phyloP scores from a whole-genome alignment of 805 yeast genomes.

The Metschnikowia baotianmanensis region DNA sequence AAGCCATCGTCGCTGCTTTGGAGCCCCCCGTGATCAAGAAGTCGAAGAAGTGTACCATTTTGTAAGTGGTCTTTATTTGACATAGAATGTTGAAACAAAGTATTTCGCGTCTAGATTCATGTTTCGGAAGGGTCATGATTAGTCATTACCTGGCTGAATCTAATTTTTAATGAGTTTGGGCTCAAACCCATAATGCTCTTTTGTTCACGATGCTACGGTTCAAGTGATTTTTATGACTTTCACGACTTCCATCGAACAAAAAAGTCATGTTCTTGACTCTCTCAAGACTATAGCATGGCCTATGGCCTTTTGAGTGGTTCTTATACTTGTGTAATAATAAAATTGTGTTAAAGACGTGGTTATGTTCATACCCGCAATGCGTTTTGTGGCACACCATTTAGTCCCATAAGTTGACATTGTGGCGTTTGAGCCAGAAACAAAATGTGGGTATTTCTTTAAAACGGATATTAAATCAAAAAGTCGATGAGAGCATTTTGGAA shows the following conservation, averaged over 20 bases:
- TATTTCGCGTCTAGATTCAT: no score
- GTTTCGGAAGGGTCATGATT: no score
- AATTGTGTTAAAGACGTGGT: slow-evolving; percentile 1
- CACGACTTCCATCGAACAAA: neutral
- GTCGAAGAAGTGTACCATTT: slow-evolving; percentile 80
- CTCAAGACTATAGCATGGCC: neutral
- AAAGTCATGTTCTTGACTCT: neutral
- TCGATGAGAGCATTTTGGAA: no score
- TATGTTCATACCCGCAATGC: no score
- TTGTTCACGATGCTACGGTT: neutral
- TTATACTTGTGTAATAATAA: slow-evolving; percentile 9
- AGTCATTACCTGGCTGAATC: neutral
- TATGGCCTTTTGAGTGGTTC: slow-evolving; percentile 1
- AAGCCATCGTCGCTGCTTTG: slow-evolving; percentile 96
- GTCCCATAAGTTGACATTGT: no score
- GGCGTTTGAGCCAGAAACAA: no score
- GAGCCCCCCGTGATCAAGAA: slow-evolving; percentile 91
- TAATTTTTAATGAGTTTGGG: neutral
- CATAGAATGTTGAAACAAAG: neutral
- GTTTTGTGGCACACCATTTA: no score
- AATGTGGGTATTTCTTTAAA: no score
- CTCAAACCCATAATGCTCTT: neutral
- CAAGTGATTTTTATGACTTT: neutral
- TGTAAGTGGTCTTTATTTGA: slow-evolving; percentile 37
- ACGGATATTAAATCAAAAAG: neutral